Conservation (phyloP, 1,284 basidiomycete genomes). For the Albatrellus sp. region DNA sequence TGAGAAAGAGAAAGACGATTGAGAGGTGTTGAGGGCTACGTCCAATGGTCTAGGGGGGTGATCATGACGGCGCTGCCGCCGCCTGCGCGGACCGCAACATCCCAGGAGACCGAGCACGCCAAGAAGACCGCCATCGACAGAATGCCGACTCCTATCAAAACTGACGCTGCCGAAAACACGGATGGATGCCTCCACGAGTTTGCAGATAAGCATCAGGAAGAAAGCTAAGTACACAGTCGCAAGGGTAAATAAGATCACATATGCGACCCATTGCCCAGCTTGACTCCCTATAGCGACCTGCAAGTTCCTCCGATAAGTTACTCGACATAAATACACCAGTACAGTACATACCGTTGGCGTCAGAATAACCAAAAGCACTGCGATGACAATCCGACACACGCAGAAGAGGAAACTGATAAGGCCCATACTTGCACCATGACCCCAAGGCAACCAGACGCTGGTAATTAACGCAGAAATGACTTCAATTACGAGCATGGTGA, state of each 20-base stretch:
- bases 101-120: conserved; percentile 69
- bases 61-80: conserved; percentile 19
- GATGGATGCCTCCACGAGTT: conserved; percentile 72
- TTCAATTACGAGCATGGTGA: conserved; percentile 80
- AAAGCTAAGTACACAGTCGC: conserved; percentile 78
- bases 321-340: conserved; percentile 4
- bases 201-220: conserved; percentile 70
- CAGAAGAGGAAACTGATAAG: conserved; percentile 86
- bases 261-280: conserved; percentile 84
- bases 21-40: conserved; percentile 16
- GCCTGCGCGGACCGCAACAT: conserved; percentile 53
- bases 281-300: conserved; percentile 72
- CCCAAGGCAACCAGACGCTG: conserved; percentile 93
- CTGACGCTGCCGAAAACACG: conserved; percentile 72
- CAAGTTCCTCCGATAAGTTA: conserved; percentile 3
- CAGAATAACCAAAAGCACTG: conserved; percentile 82
- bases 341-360: conserved; percentile 64
- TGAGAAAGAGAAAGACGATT: conserved; percentile 12
- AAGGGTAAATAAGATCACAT: conserved; percentile 82
- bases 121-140: conserved; percentile 75
- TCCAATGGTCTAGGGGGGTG: conserved; percentile 17
- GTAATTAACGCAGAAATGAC: conserved; percentile 75
- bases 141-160: conserved; percentile 76
- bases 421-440: conserved; percentile 92
- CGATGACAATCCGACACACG: conserved; percentile 80